A percentile compares a stretch with the other conserved stretches of the same genome.
phyloP scores from a whole-genome alignment of 2,329 filamentous ascomycete genomes.

The Talaromyces sp. region DNA sequence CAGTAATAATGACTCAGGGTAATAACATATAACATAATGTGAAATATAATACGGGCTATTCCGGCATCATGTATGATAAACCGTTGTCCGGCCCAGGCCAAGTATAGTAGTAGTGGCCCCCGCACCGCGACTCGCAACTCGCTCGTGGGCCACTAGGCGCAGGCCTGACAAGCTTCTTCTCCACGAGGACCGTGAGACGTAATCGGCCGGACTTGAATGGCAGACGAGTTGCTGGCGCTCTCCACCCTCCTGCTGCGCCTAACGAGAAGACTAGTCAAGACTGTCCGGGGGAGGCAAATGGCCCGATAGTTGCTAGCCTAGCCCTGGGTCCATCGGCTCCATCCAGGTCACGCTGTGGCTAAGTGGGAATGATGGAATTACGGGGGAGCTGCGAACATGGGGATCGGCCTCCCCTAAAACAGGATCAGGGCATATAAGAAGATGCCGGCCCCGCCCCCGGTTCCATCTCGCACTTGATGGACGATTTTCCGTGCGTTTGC shows the following conservation, averaged over 20 bases:
- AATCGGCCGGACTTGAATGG: background rate
- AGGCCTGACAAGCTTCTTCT: background rate
- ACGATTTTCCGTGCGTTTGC: background rate
- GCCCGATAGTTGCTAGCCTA: background rate
- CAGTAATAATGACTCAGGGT: background rate
- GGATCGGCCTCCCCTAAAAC: background rate
- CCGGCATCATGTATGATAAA: background rate
- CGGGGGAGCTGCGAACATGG: background rate
- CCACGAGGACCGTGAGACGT: background rate
- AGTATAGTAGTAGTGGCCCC: background rate
- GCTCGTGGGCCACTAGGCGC: background rate
- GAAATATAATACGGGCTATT: background rate
- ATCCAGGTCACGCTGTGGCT: background rate
- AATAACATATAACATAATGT: background rate
- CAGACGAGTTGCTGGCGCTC: background rate
- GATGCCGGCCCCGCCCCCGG: conserved; percentile 10
- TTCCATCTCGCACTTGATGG: background rate
- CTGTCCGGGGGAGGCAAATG: background rate
- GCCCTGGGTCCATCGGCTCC: background rate
- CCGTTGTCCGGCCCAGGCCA: background rate
- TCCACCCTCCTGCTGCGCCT: background rate
- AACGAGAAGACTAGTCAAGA: background rate
- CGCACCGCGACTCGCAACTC: background rate
- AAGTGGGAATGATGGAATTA: background rate
- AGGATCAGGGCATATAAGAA: conserved; percentile 4